These are phyloP conservation scores for Aristolochia californica DNA, from an alignment of 164 flowering plant genomes.

Conservation along the genomic window DNA sequence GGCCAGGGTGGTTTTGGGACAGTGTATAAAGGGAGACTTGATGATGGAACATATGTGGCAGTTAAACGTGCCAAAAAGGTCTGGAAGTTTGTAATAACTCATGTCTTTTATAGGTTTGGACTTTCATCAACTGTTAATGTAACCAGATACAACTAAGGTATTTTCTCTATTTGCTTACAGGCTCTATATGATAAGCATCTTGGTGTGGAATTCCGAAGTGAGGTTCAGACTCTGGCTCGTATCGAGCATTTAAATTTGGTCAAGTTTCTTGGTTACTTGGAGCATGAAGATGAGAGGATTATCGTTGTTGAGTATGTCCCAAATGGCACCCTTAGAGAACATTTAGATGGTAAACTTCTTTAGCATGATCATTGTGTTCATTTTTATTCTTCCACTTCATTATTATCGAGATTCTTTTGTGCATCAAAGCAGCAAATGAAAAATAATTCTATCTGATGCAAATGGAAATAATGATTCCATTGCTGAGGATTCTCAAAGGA, in stretches of 20 bases:
- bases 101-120: neutral
- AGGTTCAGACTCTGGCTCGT: slow-evolving; percentile 52
- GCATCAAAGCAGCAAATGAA: too few relatives aligned
- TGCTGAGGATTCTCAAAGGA: too few relatives aligned
- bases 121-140: neutral
- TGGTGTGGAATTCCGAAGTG: slow-evolving; percentile 66
- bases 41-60: slow-evolving; percentile 69
- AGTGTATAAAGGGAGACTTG: slow-evolving; percentile 67
- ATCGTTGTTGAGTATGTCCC: slow-evolving; percentile 84
- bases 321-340: slow-evolving; percentile 89
- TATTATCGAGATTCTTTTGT: too few relatives aligned
- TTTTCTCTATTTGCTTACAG: slow-evolving; percentile 27
- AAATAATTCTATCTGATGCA: too few relatives aligned
- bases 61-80: slow-evolving; percentile 95
- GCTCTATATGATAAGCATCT: slow-evolving; percentile 51
- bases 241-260: slow-evolving; percentile 88
- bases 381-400: neutral
- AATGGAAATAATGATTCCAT: too few relatives aligned
- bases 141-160: neutral
- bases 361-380: neutral
- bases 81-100: neutral
- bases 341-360: slow-evolving; percentile 67
- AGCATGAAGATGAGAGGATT: slow-evolving; percentile 66
- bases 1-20: slow-evolving; percentile 97
- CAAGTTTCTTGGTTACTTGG: slow-evolving; percentile 59